These are phyloP conservation scores for Mycocentrospora acerina DNA, from an alignment of 2,329 filamentous ascomycete genomes.

Conservation along the genomic window DNA sequence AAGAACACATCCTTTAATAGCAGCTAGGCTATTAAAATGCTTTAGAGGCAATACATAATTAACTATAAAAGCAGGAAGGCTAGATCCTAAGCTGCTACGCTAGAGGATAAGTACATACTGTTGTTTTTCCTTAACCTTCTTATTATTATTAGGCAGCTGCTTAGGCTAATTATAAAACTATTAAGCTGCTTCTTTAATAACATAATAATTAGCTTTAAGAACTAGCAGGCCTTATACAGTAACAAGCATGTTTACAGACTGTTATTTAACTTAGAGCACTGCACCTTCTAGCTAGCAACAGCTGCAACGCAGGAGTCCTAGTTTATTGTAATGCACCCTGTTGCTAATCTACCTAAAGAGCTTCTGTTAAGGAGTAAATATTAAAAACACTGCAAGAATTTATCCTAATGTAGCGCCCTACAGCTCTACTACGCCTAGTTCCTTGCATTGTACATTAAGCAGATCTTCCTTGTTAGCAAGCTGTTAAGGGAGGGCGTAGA, in stretches of 20 bases:
- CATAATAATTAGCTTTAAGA: constrained; percentile 4
- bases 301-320: neutral
- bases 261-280: constrained; percentile 1
- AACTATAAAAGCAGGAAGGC: constrained; percentile 4
- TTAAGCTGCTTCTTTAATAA: constrained; percentile 3
- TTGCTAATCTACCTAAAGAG: constrained; percentile 1
- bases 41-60: constrained; percentile 2
- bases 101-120: constrained; percentile 1
- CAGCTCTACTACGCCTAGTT: constrained; percentile 2
- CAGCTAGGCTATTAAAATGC: constrained; percentile 2
- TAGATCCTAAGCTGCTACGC: neutral
- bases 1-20: neutral
- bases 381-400: constrained; percentile 3
- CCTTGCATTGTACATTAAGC: constrained; percentile 3
- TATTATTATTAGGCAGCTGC: constrained; percentile 2
- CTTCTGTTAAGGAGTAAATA: constrained; percentile 1
- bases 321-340: constrained; percentile 2
- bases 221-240: constrained; percentile 1
- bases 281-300: constrained; percentile 2
- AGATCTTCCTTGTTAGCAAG: constrained; percentile 3
- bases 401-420: constrained; percentile 1
- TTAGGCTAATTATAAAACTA: constrained; percentile 1
- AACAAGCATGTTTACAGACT: constrained; percentile 1
- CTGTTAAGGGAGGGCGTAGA: constrained; percentile 2
- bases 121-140: constrained; percentile 5